A percentile compares a stretch with the other conserved stretches of the same genome.
Conservation (phyloP, 164 flowering plant species). For the Vitis rupestris region DNA sequence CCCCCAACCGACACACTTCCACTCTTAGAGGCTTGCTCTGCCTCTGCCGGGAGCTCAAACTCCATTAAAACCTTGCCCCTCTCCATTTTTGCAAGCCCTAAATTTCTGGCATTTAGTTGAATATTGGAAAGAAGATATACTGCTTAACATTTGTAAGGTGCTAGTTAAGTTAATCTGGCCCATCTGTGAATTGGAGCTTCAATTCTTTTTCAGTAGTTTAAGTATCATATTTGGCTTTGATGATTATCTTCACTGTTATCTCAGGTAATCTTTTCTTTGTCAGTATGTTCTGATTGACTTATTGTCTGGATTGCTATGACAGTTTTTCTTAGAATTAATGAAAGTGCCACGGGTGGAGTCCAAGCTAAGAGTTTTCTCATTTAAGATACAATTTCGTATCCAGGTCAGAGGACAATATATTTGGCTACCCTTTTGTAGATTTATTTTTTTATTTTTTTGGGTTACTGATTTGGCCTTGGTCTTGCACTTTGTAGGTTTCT, state of each 20-base stretch:
- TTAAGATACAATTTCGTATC: constrained; percentile 73
- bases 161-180: too few relatives aligned
- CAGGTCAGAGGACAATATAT: constrained; percentile 54
- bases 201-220: too few relatives aligned
- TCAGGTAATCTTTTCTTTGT: not conserved
- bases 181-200: too few relatives aligned
- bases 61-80: too few relatives aligned
- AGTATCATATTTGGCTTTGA: too few relatives aligned
- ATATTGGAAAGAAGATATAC: not conserved
- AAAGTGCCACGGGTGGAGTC: constrained; percentile 95
- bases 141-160: not conserved
- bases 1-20: too few relatives aligned
- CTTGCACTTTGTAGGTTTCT: constrained; percentile 41
- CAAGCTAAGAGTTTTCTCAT: constrained; percentile 92
- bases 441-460: constrained; percentile 2
- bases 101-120: not conserved
- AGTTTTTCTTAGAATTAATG: constrained; percentile 96
- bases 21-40: too few relatives aligned
- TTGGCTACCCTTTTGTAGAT: not conserved
- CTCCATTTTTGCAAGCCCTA: too few relatives aligned
- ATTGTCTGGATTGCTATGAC: constrained; percentile 21
- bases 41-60: too few relatives aligned
- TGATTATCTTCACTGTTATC: not conserved
- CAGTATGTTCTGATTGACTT: constrained; percentile 7
- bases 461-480: constrained; percentile 4